These are phyloP conservation scores for Cucumis melo DNA, from an alignment of 306 rosid species.

Conservation along the genomic window DNA sequence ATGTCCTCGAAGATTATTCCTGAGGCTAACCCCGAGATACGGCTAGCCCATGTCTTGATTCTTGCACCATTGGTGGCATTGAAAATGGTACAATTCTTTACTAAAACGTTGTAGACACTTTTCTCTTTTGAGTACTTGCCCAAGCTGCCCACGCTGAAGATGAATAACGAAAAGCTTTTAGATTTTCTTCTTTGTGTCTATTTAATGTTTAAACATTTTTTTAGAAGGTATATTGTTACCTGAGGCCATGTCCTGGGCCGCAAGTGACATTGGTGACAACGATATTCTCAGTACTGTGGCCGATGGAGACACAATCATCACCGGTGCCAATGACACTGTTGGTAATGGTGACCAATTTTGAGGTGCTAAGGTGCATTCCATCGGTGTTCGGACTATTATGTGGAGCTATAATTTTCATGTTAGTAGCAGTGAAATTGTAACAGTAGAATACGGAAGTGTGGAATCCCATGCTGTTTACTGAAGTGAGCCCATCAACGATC, in stretches of 20 bases:
- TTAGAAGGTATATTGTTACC: not conserved
- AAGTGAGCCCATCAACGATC: slow-evolving; percentile 23
- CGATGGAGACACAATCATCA: slow-evolving; percentile 64
- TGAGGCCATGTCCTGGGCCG: slow-evolving; percentile 74
- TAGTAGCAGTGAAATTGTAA: slow-evolving; percentile 14
- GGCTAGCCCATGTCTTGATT: slow-evolving; percentile 44
- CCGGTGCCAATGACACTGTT: slow-evolving; percentile 43
- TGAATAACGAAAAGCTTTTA: not conserved
- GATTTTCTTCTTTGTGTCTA: not conserved
- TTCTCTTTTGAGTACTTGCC: slow-evolving; percentile 40
- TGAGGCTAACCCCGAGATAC: slow-evolving; percentile 17
- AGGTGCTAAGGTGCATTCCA: slow-evolving; percentile 43
- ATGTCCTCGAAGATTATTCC: slow-evolving; percentile 30
- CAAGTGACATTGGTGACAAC: slow-evolving; percentile 24
- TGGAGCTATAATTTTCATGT: slow-evolving; percentile 33
- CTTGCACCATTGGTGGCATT: slow-evolving; percentile 62
- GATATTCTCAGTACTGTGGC: slow-evolving; percentile 19
- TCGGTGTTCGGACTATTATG: slow-evolving; percentile 64
- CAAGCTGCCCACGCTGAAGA: slow-evolving; percentile 57
- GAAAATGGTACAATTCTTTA: slow-evolving; percentile 35
- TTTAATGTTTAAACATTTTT: not conserved
- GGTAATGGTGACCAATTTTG: slow-evolving; percentile 13
- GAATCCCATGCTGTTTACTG: slow-evolving; percentile 42
- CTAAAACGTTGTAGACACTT: slow-evolving; percentile 18
- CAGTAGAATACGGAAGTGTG: slow-evolving; percentile 22